Base-by-base conservation (phyloP, 2,329 filamentous ascomycete genomes). In the Passalora sequoiae region DNA sequence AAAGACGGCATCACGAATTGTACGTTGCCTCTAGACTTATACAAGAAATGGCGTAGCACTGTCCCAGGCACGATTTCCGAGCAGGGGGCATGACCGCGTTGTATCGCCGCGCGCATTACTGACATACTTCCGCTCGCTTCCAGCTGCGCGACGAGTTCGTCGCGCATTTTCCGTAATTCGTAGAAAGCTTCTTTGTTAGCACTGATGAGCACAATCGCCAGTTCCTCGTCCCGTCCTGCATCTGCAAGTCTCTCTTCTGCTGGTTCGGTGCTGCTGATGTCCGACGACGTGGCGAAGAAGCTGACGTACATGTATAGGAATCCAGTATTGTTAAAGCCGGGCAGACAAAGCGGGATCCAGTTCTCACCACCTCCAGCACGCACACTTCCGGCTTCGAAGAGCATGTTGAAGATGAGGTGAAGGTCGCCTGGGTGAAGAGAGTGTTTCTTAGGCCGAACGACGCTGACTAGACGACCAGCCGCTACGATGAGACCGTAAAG, bases 241-340 rank as follows among this genome's bases (percentile, higher is more conserved):
- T 60, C 56, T 39, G 58, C 43, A 10, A 67, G 65, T 4, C 66
- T 60, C 46, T 69, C 65, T 16, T 45, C 40, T 9, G 21, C 9
- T 6, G 37, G 13, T 13, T 24, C 25, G 4, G 29, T 24, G 17
- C 37, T 41, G 3, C 29, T 28, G 40, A 17, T 73, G n/a, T n/a
- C n/a, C n/a, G n/a, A n/a, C 66, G 31, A 74, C 27, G 78, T 73
- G 55, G 87, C 81, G 49, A 98, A 78, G 64, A 97, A 98, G 71
- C 87, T 95, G 62, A 98, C 92, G 61, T 97, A 98, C 89, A 98
- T 97, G 70, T 98, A 96, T 1, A 98, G 75, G 62, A 94, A 98
- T 19, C 92, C 94, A 39, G 83, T 86, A 64, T 88, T 97, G 69
- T 98, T 98, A 70, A 98, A 98, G 4, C 89, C 91, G 0, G 92